Evolutionary conservation across 108 stramenopile species (phyloP), one percentile per base, ranked within the genome.

Genomic region (Tribonema minus): DNA sequence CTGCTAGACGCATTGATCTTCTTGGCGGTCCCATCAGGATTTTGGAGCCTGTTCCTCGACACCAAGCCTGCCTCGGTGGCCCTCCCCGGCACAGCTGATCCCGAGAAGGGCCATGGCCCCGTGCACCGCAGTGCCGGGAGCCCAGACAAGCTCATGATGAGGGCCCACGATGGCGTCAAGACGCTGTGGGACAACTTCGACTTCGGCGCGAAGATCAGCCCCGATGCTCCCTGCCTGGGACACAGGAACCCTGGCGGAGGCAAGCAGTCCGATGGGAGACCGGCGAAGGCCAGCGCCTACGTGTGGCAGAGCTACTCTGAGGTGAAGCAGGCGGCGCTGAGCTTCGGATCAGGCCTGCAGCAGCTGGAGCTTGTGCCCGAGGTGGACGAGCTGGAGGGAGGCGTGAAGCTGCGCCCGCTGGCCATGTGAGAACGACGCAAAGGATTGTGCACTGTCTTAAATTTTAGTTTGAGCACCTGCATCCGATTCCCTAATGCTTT

Each of bases 151-250:
- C 46, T 54, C 20, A 20, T 54, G 46, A 54, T 15, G 20, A 54
- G 46, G 15, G 20, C 46, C 20, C 15, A 54, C 20, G 46, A 20
- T 54, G 82, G 82, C 0, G 71, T 61, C 25, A 29, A 67, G 23
- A 85, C 70, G 3, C 3, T 70, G 2, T 85, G 83, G 60, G 82
- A 85, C 58, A 64, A 38, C 63, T 83, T 85, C 38, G 34, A 62
- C 37, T 76, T 54, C 6, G 70, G 74, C 31, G 84, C 79, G 9
- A 59, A 32, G 28, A 61, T 72, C 15, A 71, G 83, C 46, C 72
- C 80, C 37, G 36, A 75, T 29, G 59, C 63, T 2, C 77, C 82
- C 7, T 85, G 82, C 72, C 64, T 85, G 31, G 85, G 85, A 9
- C 46, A 54, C 15, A 9, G 46, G 9, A 20, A 9, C 20, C 46